Percentiles rank a stretch among this genome's conserved stretches.
These are phyloP conservation scores for Ochetophila trinervis DNA, from an alignment of 306 rosid genomes.

Conservation along the genomic window DNA sequence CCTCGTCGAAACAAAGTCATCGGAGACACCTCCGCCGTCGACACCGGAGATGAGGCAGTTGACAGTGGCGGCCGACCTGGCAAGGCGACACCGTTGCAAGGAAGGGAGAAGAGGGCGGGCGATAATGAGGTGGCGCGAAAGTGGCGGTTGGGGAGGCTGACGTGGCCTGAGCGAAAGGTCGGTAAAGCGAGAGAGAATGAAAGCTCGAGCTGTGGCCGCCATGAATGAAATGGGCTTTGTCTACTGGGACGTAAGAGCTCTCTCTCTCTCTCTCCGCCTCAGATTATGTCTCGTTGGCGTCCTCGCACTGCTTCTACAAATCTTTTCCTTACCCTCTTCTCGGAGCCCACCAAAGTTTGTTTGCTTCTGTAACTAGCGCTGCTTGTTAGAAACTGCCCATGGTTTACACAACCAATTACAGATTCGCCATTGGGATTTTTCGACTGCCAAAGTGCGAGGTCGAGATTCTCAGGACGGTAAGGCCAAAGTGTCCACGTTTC, in stretches of 20 bases:
- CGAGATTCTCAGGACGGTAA: too few species aligned
- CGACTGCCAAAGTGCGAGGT: too few species aligned
- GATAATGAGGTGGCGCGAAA: constrained; percentile 14
- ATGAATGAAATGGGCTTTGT: constrained; percentile 24
- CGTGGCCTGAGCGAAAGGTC: constrained; percentile 41
- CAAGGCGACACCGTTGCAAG: constrained; percentile 26
- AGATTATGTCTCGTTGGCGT: constrained; percentile 5
- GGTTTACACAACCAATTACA: constrained; percentile 11
- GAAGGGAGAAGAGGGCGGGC: constrained; percentile 19
- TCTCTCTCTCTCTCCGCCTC: constrained; percentile 12
- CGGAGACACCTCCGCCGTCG: constrained; percentile 75
- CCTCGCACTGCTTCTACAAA: constrained; percentile 15
- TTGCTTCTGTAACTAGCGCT: not conserved
- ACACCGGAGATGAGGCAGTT: constrained; percentile 58
- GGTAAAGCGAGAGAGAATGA: constrained; percentile 54
- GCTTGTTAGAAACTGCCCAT: constrained; percentile 3
- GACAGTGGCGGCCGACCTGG: constrained; percentile 17
- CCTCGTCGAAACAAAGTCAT: constrained; percentile 80
- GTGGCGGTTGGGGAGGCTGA: constrained; percentile 41
- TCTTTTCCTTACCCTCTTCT: constrained; percentile 8
- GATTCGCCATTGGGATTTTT: constrained; percentile 14
- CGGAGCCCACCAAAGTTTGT: constrained; percentile 3
- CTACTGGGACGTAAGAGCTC: constrained; percentile 8
- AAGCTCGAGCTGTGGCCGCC: constrained; percentile 67
- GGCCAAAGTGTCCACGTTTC: too few species aligned